Evolutionary conservation across 2,329 filamentous ascomycete genomes (phyloP).

Genomic region (Xylariomycetidae sp.): DNA sequence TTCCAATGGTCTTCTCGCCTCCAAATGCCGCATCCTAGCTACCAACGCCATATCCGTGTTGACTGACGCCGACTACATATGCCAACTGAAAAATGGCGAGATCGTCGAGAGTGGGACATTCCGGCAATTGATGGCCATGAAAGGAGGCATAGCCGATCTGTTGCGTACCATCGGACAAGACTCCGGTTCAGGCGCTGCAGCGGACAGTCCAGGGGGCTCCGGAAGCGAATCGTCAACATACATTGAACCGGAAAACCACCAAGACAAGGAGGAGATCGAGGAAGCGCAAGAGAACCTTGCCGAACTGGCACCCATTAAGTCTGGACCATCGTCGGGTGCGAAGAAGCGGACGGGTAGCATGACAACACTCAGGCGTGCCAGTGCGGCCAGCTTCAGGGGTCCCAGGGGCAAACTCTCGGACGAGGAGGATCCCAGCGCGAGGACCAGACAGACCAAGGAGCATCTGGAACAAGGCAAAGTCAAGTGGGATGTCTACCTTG

Average conservation of each 20-base stretch:
- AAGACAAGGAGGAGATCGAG: slow-evolving; percentile 62
- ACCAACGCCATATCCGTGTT: slow-evolving; percentile 94
- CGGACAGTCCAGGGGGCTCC: slow-evolving; percentile 36
- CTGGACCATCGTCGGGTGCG: slow-evolving; percentile 37
- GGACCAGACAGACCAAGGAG: slow-evolving; percentile 83
- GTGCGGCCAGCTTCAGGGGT: slow-evolving; percentile 82
- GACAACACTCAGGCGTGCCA: slow-evolving; percentile 80
- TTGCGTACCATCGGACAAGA: slow-evolving; percentile 69
- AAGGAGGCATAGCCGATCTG: slow-evolving; percentile 79
- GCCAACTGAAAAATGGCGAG: slow-evolving; percentile 73
- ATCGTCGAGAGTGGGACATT: slow-evolving; percentile 87
- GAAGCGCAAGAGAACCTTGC: slow-evolving; percentile 72
- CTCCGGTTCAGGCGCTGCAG: slow-evolving; percentile 29
- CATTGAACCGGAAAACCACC: slow-evolving; percentile 44
- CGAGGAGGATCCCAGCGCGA: slow-evolving; percentile 69
- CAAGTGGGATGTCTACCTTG: slow-evolving; percentile 90
- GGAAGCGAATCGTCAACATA: slow-evolving; percentile 53
- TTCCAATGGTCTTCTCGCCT: slow-evolving; percentile 69
- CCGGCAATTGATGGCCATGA: slow-evolving; percentile 86
- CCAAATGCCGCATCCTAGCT: slow-evolving; percentile 87
- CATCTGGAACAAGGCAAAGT: slow-evolving; percentile 92
- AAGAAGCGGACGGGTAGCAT: slow-evolving; percentile 64
- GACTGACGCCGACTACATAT: slow-evolving; percentile 83
- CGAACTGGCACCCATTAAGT: slow-evolving; percentile 70
- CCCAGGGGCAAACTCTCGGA: slow-evolving; percentile 78